Evolutionary conservation across 768 basidiomycete genomes (phyloP).

Genomic region (Pleurotus sapidus): DNA sequence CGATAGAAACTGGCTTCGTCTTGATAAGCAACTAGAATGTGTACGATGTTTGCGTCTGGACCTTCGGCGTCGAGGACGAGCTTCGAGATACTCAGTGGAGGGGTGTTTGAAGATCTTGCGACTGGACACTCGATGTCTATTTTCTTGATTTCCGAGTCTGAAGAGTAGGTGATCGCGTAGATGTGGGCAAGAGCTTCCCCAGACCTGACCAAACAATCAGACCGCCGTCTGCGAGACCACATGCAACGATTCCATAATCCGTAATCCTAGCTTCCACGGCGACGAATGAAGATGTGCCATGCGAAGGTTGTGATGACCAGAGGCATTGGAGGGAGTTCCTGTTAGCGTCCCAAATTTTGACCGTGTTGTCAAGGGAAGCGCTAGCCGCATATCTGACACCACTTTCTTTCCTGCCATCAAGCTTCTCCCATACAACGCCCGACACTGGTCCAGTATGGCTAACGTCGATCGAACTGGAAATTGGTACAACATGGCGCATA

Average conservation of each 20-base stretch:
- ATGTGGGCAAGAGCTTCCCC: conserved; percentile 17
- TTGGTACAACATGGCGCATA: conserved; percentile 28
- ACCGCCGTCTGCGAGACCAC: conserved; percentile 54
- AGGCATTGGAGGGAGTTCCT: conserved; percentile 39
- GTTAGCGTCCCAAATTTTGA: conserved; percentile 74
- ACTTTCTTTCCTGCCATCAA: conserved; percentile 13
- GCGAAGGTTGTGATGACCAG: conserved; percentile 52
- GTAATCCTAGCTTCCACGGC: conserved; percentile 42
- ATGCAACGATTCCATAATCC: conserved; percentile 41
- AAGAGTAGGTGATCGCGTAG: conserved; percentile 13
- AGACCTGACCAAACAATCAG: conserved; percentile 55
- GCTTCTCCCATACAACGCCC: conserved; percentile 51
- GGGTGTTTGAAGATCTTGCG: conserved; percentile 9
- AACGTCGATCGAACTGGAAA: conserved; percentile 46
- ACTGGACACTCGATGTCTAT: conserved; percentile 31
- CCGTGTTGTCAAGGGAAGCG: conserved; percentile 57
- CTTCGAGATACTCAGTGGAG: background rate
- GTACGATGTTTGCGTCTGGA: conserved; percentile 12
- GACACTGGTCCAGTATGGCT: conserved; percentile 61
- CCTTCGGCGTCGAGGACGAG: background rate
- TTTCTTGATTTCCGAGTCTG: conserved; percentile 22
- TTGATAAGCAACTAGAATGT: conserved; percentile 49
- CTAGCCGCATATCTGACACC: conserved; percentile 37
- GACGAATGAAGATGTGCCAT: conserved; percentile 15
- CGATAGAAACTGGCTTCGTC: conserved; percentile 53